phyloP scores from a whole-genome alignment of 1,139 yeast species.

The Hyphopichia wangnamkhiaoensis region DNA sequence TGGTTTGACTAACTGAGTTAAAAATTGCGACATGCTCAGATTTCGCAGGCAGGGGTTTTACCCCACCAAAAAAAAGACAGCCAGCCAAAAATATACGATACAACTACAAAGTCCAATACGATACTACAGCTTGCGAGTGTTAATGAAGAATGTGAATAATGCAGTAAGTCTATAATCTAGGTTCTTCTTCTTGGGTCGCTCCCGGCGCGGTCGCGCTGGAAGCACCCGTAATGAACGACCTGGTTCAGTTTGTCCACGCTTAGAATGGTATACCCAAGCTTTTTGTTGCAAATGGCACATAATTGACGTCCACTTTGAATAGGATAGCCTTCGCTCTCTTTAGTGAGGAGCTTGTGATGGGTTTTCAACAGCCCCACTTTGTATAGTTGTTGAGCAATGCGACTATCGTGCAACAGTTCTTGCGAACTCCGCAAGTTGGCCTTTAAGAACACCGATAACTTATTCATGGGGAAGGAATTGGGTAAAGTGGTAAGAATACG shows the following conservation, averaged over 20 bases:
- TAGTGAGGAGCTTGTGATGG: conserved; percentile 35
- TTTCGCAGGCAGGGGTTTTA: background rate
- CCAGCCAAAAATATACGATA: background rate
- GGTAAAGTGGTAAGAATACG: conserved; percentile 57
- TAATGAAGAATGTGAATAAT: background rate
- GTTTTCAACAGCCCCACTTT: conserved; percentile 39
- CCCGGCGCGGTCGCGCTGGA: conserved; percentile 6
- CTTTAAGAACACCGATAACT: conserved; percentile 47
- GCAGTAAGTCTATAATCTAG: background rate
- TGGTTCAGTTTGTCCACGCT: conserved; percentile 52
- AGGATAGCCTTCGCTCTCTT: conserved; percentile 37
- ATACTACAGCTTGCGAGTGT: too few relatives aligned
- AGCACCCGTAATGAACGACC: conserved; percentile 73
- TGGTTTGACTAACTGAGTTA: too few relatives aligned
- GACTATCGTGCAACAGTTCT: conserved; percentile 25
- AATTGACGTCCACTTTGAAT: conserved; percentile 38
- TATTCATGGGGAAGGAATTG: conserved; percentile 42
- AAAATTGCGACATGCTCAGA: background rate
- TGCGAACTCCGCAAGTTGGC: conserved; percentile 43
- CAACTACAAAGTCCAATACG: too few relatives aligned
- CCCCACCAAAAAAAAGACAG: background rate
- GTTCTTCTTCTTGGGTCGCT: background rate
- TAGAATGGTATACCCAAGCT: conserved; percentile 64
- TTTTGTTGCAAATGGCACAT: conserved; percentile 63
- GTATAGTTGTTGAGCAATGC: conserved; percentile 34